Evolutionary conservation across 1,139 yeast genomes (phyloP).

Genomic region (Suhomyces coccinellae): DNA sequence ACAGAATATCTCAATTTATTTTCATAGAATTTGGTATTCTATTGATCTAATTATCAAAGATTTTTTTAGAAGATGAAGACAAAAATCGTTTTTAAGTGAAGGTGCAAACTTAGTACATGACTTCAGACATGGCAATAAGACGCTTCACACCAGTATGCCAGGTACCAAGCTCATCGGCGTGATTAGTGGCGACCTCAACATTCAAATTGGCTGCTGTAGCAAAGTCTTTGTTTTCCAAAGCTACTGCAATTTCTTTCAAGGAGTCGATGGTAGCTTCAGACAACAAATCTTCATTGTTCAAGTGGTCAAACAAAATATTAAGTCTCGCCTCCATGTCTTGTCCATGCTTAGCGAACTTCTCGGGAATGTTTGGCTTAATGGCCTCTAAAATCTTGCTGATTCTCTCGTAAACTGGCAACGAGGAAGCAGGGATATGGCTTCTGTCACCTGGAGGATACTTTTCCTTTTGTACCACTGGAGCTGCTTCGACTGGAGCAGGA

Average conservation of each 20-base stretch:
- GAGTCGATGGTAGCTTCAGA: slow-evolving; percentile 56
- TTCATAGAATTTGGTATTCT: too few species aligned
- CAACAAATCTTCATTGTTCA: slow-evolving; percentile 72
- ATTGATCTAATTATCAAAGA: not conserved
- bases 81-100: not conserved
- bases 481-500: slow-evolving; percentile 17
- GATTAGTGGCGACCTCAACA: slow-evolving; percentile 62
- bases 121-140: slow-evolving; percentile 74
- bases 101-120: slow-evolving; percentile 25
- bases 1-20: not conserved
- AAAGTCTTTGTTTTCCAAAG: slow-evolving; percentile 57
- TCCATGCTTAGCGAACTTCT: slow-evolving; percentile 69
- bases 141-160: slow-evolving; percentile 95
- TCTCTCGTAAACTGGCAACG: slow-evolving; percentile 57
- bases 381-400: slow-evolving; percentile 56
- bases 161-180: slow-evolving; percentile 76
- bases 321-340: slow-evolving; percentile 82
- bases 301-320: slow-evolving; percentile 72
- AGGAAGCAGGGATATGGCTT: slow-evolving; percentile 61
- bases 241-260: slow-evolving; percentile 51
- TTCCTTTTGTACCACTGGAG: slow-evolving; percentile 23
- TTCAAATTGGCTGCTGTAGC: slow-evolving; percentile 58
- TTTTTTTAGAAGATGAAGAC: not conserved
- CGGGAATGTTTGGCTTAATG: slow-evolving; percentile 76
- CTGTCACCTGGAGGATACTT: slow-evolving; percentile 71